phyloP scores from a whole-genome alignment of 176 grass and related monocot species.

The Olyra latifolia region DNA sequence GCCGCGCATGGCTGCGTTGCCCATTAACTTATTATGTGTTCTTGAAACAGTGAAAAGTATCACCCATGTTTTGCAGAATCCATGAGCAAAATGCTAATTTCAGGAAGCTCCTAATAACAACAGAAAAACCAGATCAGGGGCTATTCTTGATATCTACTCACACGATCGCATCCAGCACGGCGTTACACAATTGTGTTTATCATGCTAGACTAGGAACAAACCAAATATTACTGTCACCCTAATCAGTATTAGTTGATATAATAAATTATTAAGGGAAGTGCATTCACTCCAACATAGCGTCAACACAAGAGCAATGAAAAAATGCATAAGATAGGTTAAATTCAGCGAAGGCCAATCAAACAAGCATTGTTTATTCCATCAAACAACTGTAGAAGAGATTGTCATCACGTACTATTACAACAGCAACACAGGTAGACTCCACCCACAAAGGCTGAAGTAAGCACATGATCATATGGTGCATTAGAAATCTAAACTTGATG shows the following conservation, averaged over 20 bases:
- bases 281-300: not conserved
- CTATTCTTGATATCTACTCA: not conserved
- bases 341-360: not conserved
- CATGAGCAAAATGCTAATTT: not conserved
- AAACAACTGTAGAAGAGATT: not conserved
- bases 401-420: constrained; percentile 19
- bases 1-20: not conserved
- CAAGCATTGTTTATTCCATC: constrained; percentile 20
- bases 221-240: not conserved
- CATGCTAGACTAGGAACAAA: not conserved
- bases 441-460: not conserved
- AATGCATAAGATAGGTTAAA: not conserved
- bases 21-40: not conserved
- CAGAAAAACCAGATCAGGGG: not conserved
- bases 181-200: not conserved
- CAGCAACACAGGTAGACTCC: not conserved
- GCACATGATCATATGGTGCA: not conserved
- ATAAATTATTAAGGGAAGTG: not conserved
- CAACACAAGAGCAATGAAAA: not conserved
- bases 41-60: not conserved
- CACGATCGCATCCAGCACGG: not conserved
- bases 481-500: not conserved
- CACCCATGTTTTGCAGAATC: not conserved
- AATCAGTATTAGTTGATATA: not conserved
- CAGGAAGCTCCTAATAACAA: not conserved